A percentile compares a stretch with the other conserved stretches of the same genome.
Evolutionary conservation across 371 early-diverging fungal genomes (phyloP).

Genomic region (Mucor indicus): DNA sequence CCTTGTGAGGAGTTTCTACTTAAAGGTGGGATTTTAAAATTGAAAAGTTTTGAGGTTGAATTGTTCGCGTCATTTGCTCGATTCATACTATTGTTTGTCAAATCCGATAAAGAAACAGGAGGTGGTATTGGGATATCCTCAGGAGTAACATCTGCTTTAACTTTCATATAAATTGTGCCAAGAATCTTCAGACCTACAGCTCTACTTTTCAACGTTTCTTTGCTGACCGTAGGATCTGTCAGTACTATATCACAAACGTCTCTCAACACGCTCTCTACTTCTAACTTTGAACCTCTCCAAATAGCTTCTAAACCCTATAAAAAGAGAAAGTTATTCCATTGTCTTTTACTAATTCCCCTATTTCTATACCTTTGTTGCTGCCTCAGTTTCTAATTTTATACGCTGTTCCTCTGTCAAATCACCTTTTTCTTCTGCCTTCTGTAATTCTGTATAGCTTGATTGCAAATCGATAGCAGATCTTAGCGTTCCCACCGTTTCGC

Average conservation of each 20-base stretch:
- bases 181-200: constrained; percentile 72
- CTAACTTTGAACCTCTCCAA: constrained; percentile 93
- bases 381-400: constrained; percentile 69
- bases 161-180: constrained; percentile 67
- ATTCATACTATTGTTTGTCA: too few relatives aligned
- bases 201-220: constrained; percentile 53
- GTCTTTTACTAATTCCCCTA: neutral
- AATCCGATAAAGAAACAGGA: too few relatives aligned
- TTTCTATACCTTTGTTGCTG: constrained; percentile 59
- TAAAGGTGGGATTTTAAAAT: too few relatives aligned
- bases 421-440: constrained; percentile 83
- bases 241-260: constrained; percentile 89
- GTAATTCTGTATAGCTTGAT: constrained; percentile 80
- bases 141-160: constrained; percentile 50
- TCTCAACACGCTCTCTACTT: constrained; percentile 89
- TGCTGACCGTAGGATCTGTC: constrained; percentile 57
- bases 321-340: neutral
- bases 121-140: constrained; percentile 33
- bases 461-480: constrained; percentile 90
- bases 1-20: too few relatives aligned
- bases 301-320: constrained; percentile 83
- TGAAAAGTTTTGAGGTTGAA: too few relatives aligned
- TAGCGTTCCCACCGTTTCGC: constrained; percentile 87
- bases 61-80: too few relatives aligned
- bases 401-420: constrained; percentile 59